Evolutionary conservation across 768 basidiomycete species (phyloP), one percentile per base, ranked within the genome.

Genomic region (Tricholoma terreum): DNA sequence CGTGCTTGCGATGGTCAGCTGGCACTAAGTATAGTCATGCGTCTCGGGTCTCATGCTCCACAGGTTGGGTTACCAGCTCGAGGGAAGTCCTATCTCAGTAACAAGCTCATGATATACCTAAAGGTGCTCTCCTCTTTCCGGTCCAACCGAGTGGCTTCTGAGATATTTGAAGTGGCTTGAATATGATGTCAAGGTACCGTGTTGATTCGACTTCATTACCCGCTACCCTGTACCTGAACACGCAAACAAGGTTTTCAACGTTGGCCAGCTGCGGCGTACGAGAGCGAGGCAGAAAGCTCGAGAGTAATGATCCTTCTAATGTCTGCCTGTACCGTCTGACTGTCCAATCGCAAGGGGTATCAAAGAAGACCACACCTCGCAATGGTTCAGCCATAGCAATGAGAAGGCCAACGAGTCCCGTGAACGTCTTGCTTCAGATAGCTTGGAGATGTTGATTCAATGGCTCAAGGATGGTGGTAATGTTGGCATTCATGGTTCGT

Each of bases 41-140:
- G 22, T 52, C 14, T 35, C 8, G n/a, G 30, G 30, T n/a, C 46
- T 31, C n/a, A 49, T 49, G 45, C 31, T 24, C n/a, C 38, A 38
- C 62, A 95, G 93, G 94, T 98, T 58, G 97, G 97, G 27, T 74
- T 99, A 43, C 97, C 97, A n/a, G 97, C 97, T 2, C 81, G 97
- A 57, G 97, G 97, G 15, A 99, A 99, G 75, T 98, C 95, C 2
- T 99, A 98, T 72, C 84, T 99, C 58, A 94, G 92, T 71, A 99
- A 99, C 74, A 98, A 96, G 75, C 84, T 99, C 59, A 94, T 86
- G 89, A 84, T 95, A 58, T 99, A 99, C 70, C 80, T 99, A 40
- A 90, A 92, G 73, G 96, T 93, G 61, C 61, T 82, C 69, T 17
- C 21, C 27, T 58, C 31, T 52, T 3, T 31, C 14, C 52, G 14